Evolutionary conservation across 2,329 filamentous ascomycete species (phyloP), one percentile per base, ranked within the genome.

Genomic region (Amphichorda felina): DNA sequence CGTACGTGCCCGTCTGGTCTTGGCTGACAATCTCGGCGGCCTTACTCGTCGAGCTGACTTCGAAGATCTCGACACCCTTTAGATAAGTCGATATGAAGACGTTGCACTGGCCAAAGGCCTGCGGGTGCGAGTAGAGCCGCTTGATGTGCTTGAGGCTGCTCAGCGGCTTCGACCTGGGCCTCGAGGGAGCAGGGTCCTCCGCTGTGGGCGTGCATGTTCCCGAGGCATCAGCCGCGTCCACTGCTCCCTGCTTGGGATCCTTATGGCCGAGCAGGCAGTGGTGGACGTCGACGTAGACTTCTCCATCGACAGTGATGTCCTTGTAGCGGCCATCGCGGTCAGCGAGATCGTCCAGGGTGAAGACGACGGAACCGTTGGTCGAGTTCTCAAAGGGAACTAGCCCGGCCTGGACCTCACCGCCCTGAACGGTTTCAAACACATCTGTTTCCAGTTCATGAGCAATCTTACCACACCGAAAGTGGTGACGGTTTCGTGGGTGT

Each of bases 301-400:
- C 91, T 31, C 75, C 84, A 51, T 79, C 83, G 28, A 96, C 82
- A 33, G 70, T 67, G 31, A 95, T 70, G 50, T 83, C 75, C 9
- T 68, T 66, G 51, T 82, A 85, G 30, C 60, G 58, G 29, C 57
- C 59, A 27, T 74, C 62, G 18, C 82, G 68, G 59, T 94, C 86
- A 44, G 85, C 85, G 40, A 98, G 75, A 44, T 89, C 75, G 58
- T 95, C 88, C 17, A 96, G 72, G 0, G 88, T 94, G 56, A 86
- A 83, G 38, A 91, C 77, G 34, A 98, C 91, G 37, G 82, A 80
- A 50, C 91, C 91, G 57, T 96, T 94, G 53, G 85, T 89, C 28
- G 84, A 93, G 64, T 98, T 98, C 55, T 96, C 89, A 58, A 94
- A 88, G 6, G 91, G 91, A 2, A 95, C 82, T 22, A 96, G 82